Conservation (phyloP, 306 rosid species). For the Parietaria judaica region DNA sequence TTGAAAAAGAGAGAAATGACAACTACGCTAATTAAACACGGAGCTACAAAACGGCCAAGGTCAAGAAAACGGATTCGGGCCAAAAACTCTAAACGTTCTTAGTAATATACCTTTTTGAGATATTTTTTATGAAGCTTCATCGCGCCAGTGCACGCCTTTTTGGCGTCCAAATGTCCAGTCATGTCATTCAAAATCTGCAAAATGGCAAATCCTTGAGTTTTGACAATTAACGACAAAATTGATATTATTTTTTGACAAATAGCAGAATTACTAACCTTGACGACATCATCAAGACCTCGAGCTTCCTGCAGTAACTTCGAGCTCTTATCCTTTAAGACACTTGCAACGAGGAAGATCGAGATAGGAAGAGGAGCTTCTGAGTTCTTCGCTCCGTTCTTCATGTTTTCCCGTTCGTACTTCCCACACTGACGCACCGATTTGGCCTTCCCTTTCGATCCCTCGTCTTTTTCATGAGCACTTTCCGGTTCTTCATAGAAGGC, state of each 20-base stretch:
- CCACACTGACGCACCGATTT: constrained; percentile 81
- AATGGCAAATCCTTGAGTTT: neutral
- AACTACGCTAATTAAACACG: too few relatives aligned
- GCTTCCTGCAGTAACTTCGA: constrained; percentile 76
- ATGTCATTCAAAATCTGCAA: constrained; percentile 86
- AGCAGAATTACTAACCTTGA: constrained; percentile 44
- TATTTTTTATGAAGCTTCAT: constrained; percentile 95
- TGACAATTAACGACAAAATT: constrained; percentile 13
- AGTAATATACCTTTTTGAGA: constrained; percentile 56
- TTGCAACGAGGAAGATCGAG: constrained; percentile 88
- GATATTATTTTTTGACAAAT: neutral
- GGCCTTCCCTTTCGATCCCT: constrained; percentile 53
- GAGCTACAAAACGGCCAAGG: too few relatives aligned
- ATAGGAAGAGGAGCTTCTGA: constrained; percentile 82
- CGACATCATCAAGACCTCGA: constrained; percentile 89
- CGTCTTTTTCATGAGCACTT: constrained; percentile 28
- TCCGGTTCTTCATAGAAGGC: constrained; percentile 59
- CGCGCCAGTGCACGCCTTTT: constrained; percentile 89
- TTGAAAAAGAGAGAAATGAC: too few relatives aligned
- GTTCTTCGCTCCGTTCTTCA: constrained; percentile 55
- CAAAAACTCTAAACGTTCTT: too few relatives aligned
- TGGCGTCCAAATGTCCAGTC: constrained; percentile 90
- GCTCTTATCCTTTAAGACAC: constrained; percentile 92
- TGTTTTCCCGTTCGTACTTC: constrained; percentile 71
- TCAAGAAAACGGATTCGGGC: too few relatives aligned